Evolutionary conservation across 2,329 filamentous ascomycete species (phyloP).

Genomic region (Neonectria magnoliae): DNA sequence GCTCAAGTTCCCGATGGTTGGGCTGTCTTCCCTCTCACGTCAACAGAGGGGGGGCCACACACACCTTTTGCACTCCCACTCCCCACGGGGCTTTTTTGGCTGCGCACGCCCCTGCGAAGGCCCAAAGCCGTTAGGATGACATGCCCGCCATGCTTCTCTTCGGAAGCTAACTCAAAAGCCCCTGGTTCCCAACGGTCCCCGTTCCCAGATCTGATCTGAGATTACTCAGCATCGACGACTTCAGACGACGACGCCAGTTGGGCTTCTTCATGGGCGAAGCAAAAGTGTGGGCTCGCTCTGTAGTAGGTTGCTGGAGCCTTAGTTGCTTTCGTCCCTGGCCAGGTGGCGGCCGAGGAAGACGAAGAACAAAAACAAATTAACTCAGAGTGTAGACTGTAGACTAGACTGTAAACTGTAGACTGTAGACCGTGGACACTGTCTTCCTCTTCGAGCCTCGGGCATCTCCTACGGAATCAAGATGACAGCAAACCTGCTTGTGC

Average conservation of each 20-base stretch:
- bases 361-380: too few relatives aligned
- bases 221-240: slow-evolving; percentile 23
- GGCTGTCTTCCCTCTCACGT: background rate
- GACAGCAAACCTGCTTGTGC: background rate
- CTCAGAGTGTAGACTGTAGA: too few relatives aligned
- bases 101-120: background rate
- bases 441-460: background rate
- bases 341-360: background rate
- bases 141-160: background rate
- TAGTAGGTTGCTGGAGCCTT: background rate
- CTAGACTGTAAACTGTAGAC: background rate
- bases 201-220: background rate
- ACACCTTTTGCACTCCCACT: background rate
- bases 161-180: slow-evolving; percentile 17
- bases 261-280: background rate
- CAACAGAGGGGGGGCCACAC: background rate
- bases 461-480: background rate
- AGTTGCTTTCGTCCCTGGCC: background rate
- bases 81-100: background rate
- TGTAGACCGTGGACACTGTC: background rate
- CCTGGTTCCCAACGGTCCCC: slow-evolving; percentile 7
- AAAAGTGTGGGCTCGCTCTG: background rate
- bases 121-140: slow-evolving; percentile 4
- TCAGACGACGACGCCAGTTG: background rate
- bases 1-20: background rate